Evolutionary conservation across 805 yeast genomes (phyloP).

Genomic region (Lachancea meyersii): DNA sequence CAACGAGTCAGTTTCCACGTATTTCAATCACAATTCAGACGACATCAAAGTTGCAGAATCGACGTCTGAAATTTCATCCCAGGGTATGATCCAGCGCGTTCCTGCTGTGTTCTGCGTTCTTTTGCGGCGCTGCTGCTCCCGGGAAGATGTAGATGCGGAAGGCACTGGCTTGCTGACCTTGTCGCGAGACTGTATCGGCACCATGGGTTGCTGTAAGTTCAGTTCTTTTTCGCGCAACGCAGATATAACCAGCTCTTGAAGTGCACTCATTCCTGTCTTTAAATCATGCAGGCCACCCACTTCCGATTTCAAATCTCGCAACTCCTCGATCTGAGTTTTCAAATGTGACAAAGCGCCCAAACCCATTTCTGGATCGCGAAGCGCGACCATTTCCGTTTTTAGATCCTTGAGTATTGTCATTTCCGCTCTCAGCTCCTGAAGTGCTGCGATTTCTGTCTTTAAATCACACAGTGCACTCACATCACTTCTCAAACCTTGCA

Average conservation of each 20-base stretch:
- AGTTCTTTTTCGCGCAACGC: neutral
- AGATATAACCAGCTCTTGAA: neutral
- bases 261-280: neutral
- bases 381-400: neutral
- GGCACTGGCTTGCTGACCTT: slow-evolving; percentile 4
- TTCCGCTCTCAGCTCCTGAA: neutral
- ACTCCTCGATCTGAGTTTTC: neutral
- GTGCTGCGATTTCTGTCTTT: neutral
- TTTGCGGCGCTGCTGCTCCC: slow-evolving; percentile 1
- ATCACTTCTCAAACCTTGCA: neutral
- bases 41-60: slow-evolving; percentile 4
- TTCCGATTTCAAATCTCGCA: neutral
- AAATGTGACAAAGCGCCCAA: neutral
- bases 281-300: neutral
- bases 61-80: slow-evolving; percentile 7
- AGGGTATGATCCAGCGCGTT: slow-evolving; percentile 9
- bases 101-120: slow-evolving; percentile 2
- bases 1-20: too few species aligned
- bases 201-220: neutral
- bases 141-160: neutral
- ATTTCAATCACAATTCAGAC: slow-evolving; percentile 5
- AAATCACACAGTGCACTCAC: neutral
- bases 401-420: neutral
- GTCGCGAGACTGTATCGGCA: neutral
- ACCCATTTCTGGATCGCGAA: neutral